phyloP scores from a whole-genome alignment of 2,329 filamentous ascomycete genomes.

The Hyphodiscus sp. region DNA sequence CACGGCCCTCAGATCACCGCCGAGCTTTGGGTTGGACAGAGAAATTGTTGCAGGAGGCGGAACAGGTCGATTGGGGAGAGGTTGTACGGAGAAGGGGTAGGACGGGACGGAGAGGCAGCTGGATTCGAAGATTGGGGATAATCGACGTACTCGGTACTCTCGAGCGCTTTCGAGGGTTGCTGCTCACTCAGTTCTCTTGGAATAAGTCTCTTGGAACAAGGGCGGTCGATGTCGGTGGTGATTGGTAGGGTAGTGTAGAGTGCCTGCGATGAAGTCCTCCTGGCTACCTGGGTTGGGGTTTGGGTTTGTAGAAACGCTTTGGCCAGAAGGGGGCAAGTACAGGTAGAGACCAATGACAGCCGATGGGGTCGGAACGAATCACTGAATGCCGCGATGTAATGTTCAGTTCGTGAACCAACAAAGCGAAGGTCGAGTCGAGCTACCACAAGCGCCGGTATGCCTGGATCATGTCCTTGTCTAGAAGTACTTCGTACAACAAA shows the following conservation, averaged over 20 bases:
- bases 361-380: too few species aligned
- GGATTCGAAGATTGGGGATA: background rate
- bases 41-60: constrained; percentile 12
- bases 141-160: background rate
- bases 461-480: background rate
- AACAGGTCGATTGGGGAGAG: constrained; percentile 3
- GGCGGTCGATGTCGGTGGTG: background rate
- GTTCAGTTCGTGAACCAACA: too few species aligned
- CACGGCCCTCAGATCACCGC: constrained; percentile 18
- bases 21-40: constrained; percentile 18
- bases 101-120: background rate
- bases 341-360: too few species aligned
- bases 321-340: too few species aligned
- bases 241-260: background rate
- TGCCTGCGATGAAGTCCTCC: background rate
- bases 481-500: background rate
- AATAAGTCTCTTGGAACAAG: too few species aligned
- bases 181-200: too few species aligned
- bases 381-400: too few species aligned
- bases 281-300: too few species aligned
- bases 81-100: constrained; percentile 1
- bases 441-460: background rate
- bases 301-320: too few species aligned
- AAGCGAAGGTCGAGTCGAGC: background rate
- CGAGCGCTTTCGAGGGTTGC: too few species aligned